Evolutionary conservation across 2,329 filamentous ascomycete genomes (phyloP), one percentile per base, ranked within the genome.

Genomic region (Diaporthe sp.): DNA sequence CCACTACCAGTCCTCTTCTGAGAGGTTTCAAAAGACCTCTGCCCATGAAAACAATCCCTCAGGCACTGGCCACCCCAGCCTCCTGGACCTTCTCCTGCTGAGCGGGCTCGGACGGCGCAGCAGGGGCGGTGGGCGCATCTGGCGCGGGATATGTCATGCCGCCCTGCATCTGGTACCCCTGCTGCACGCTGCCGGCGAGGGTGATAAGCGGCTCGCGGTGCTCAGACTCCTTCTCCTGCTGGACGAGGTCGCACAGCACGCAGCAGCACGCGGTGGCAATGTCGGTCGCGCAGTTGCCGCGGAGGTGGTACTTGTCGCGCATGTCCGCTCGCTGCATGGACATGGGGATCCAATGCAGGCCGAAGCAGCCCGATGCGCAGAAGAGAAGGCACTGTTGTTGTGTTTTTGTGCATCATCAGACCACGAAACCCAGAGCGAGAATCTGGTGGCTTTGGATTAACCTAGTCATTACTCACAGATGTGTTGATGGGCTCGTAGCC

Each of bases 401-500:
- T 7, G 25, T 0, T 28, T 74, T 13, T 5, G 25, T 22, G 34
- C 4, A 39, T 25, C 15, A 28, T 37, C 58, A 44, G 58, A 25
- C 12, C 58, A 61, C 34, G 2, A n/a, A 25, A 37, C n/a, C 55
- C 13, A 31, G 4, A 22, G 31, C 31, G 31, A 13, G 17, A 2
- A 31, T 5, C 8, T 6, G 19, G 19, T 13, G 37, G 12, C 10
- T 12, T 37, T 2, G 37, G 37, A 3, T 39, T 39, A 13, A 25
- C 22, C 49, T 4, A 5, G 39, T 6, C 10, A 15, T 10, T 8
- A 82, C 86, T 37, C 82, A 88, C 87, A 46, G 84, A 84, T 17
- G 85, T 86, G 81, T 88, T 88, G 79, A 87, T 81, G 44, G 85
- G 82, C 82, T 88, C 84, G 46, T 86, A 88, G 19, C 85, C 86